Conservation (phyloP, 345 rosid genomes). For the Salix koriyanagi region DNA sequence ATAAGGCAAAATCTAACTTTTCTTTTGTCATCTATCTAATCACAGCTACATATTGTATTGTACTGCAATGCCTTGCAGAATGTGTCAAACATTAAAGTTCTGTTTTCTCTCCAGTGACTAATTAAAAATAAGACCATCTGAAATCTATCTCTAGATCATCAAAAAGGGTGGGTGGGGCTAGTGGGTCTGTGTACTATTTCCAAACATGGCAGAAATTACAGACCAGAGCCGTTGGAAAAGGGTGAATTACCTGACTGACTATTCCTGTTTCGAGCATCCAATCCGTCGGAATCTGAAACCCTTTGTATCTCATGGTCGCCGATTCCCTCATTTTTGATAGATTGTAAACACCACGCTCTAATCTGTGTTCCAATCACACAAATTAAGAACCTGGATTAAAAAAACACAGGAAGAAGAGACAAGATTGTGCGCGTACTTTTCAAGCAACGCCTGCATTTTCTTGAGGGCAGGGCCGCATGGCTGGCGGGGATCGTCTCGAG, state of each 20-base stretch:
- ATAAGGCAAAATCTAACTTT: slow-evolving; percentile 11
- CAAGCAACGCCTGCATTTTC: slow-evolving; percentile 88
- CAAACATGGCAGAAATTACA: background rate
- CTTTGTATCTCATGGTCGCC: slow-evolving; percentile 55
- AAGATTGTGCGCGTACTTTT: slow-evolving; percentile 49
- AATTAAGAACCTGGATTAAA: background rate
- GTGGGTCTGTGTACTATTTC: background rate
- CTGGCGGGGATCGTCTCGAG: slow-evolving; percentile 60
- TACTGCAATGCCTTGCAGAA: slow-evolving; percentile 8
- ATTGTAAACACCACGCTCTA: slow-evolving; percentile 90
- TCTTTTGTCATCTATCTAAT: slow-evolving; percentile 29
- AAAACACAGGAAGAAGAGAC: no score
- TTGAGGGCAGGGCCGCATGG: slow-evolving; percentile 66
- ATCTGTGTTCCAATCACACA: slow-evolving; percentile 41
- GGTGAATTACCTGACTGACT: slow-evolving; percentile 60
- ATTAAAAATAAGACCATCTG: slow-evolving; percentile 14
- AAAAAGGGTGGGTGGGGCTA: background rate
- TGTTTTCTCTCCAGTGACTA: slow-evolving; percentile 11
- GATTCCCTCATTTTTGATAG: slow-evolving; percentile 91
- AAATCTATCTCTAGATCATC: background rate
- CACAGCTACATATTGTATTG: background rate
- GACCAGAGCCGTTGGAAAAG: background rate
- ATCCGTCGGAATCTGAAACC: slow-evolving; percentile 68
- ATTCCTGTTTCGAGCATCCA: slow-evolving; percentile 98
- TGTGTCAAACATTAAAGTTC: slow-evolving; percentile 16